Conservation (phyloP, 306 rosid genomes). For the Inga leiocalycina region DNA sequence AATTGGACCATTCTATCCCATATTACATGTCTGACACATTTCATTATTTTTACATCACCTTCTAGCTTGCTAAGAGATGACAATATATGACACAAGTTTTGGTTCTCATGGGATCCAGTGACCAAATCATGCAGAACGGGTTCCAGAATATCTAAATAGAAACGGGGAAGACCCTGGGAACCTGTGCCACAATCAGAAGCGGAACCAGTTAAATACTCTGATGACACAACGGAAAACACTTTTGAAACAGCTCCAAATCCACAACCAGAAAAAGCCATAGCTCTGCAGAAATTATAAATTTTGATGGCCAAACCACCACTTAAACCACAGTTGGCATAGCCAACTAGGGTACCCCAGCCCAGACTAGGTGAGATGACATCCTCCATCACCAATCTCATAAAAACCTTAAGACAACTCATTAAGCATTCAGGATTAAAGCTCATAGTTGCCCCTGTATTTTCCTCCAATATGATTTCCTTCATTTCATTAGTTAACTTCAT, state of each 20-base stretch:
- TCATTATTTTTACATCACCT: constrained; percentile 71
- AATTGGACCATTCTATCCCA: constrained; percentile 90
- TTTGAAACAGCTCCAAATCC: constrained; percentile 82
- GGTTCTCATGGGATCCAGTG: constrained; percentile 66
- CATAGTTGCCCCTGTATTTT: constrained; percentile 44
- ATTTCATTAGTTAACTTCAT: constrained; percentile 77
- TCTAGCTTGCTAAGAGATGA: constrained; percentile 90
- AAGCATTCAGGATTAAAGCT: constrained; percentile 67
- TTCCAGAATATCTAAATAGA: constrained; percentile 74
- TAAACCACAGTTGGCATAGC: constrained; percentile 63
- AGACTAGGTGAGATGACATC: constrained; percentile 90
- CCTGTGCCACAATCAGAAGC: constrained; percentile 43
- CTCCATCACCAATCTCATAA: constrained; percentile 82
- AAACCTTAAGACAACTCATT: constrained; percentile 65
- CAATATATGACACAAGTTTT: constrained; percentile 64
- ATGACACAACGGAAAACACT: constrained; percentile 68
- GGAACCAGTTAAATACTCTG: constrained; percentile 46
- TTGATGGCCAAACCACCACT: constrained; percentile 60
- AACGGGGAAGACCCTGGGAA: constrained; percentile 66
- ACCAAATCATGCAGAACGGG: constrained; percentile 66
- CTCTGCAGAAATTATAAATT: constrained; percentile 69
- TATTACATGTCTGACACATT: constrained; percentile 69
- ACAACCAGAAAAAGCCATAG: constrained; percentile 92
- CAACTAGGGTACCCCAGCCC: constrained; percentile 77
- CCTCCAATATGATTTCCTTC: constrained; percentile 59